Percentiles rank a stretch among this genome's conserved stretches.
These are phyloP conservation scores for Nicotiana otophora DNA, from an alignment of 257 asterid species.

Conservation along the genomic window DNA sequence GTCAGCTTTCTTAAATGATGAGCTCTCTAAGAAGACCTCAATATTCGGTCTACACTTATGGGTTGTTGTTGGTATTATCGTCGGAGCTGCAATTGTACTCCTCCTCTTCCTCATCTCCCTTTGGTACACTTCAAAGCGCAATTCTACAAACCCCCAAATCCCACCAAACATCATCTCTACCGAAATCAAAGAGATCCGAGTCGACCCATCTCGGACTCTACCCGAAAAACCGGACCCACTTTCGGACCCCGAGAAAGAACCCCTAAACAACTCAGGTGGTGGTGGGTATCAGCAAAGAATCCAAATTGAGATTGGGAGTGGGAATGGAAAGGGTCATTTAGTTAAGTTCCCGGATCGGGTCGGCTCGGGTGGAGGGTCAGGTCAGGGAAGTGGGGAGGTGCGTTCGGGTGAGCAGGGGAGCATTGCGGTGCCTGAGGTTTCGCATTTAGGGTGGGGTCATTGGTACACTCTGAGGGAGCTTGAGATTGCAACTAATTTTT, in stretches of 20 bases:
- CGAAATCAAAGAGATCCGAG: constrained; percentile 18
- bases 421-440: constrained; percentile 19
- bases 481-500: constrained; percentile 25
- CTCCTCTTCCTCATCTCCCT: constrained; percentile 16
- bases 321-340: constrained; percentile 2
- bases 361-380: constrained; percentile 2
- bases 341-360: constrained; percentile 6
- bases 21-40: constrained; percentile 16
- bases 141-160: constrained; percentile 6
- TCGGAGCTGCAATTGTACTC: constrained; percentile 16
- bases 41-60: constrained; percentile 21
- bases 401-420: constrained; percentile 14
- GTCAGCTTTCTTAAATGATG: constrained; percentile 17
- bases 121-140: constrained; percentile 16
- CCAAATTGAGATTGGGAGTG: constrained; percentile 14
- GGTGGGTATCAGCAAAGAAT: constrained; percentile 1
- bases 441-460: constrained; percentile 36
- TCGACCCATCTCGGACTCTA: constrained; percentile 2
- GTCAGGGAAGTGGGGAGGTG: neutral
- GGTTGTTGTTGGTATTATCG: constrained; percentile 20
- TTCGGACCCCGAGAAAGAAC: constrained; percentile 8
- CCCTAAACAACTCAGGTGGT: constrained; percentile 6
- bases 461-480: constrained; percentile 33
- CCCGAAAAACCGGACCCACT: constrained; percentile 9
- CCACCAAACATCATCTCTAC: neutral